Evolutionary conservation across 2,329 filamentous ascomycete genomes (phyloP).

Genomic region (Thermochaetoides dissita): DNA sequence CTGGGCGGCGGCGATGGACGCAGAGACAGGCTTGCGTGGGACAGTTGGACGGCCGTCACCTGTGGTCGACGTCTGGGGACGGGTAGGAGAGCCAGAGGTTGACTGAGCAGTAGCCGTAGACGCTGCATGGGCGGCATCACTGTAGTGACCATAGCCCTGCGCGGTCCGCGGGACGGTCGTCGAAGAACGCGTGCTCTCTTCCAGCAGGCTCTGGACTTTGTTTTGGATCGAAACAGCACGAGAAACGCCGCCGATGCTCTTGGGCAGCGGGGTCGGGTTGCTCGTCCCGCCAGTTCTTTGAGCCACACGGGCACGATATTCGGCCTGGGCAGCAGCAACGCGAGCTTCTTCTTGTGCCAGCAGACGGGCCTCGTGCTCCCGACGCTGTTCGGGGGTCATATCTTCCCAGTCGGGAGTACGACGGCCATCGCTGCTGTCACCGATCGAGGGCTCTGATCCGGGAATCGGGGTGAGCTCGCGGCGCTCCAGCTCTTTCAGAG

Average conservation of each 20-base stretch:
- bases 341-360: conserved; percentile 79
- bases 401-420: conserved; percentile 48
- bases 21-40: conserved; percentile 37
- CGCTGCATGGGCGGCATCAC: conserved; percentile 36
- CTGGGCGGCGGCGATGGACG: conserved; percentile 12
- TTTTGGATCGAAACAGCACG: conserved; percentile 80
- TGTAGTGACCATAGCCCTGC: conserved; percentile 80
- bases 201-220: conserved; percentile 72
- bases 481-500: conserved; percentile 32
- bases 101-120: background rate
- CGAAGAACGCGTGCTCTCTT: conserved; percentile 55
- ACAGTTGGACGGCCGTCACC: conserved; percentile 25
- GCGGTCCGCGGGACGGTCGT: conserved; percentile 53
- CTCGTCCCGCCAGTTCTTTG: conserved; percentile 29
- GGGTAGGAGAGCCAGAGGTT: conserved; percentile 6
- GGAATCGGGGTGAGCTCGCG: conserved; percentile 55
- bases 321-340: conserved; percentile 75
- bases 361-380: conserved; percentile 72
- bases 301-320: conserved; percentile 66
- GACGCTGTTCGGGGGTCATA: conserved; percentile 72
- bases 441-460: conserved; percentile 60
- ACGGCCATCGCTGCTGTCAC: conserved; percentile 51
- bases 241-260: conserved; percentile 43
- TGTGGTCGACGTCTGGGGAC: conserved; percentile 20
- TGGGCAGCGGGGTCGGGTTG: conserved; percentile 31